A percentile compares a stretch with the other conserved stretches of the same genome.
These are phyloP conservation scores for Acacia acuminata DNA, from an alignment of 306 rosid species.

Conservation along the genomic window DNA sequence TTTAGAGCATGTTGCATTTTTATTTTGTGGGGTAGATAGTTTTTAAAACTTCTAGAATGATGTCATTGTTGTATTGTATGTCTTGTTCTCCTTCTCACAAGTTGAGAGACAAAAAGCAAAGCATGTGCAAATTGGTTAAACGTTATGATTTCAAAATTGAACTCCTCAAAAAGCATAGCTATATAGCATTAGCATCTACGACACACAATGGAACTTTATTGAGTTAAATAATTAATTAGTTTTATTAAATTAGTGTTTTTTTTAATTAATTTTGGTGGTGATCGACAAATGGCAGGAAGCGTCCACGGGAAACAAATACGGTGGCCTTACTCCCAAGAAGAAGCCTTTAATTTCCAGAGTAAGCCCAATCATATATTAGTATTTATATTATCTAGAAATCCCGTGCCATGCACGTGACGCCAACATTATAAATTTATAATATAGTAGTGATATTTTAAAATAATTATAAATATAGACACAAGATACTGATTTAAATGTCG, in stretches of 20 bases:
- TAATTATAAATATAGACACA: neutral
- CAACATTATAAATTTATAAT: neutral
- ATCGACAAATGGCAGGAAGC: conserved; percentile 37
- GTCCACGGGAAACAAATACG: conserved; percentile 63
- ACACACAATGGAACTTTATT: neutral
- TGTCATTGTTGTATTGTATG: neutral
- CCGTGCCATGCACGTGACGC: neutral
- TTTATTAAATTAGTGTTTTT: neutral
- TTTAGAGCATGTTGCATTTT: too few relatives aligned
- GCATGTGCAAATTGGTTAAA: neutral
- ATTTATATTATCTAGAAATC: neutral
- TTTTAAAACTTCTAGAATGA: neutral
- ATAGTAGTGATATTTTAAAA: neutral
- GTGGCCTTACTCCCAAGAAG: conserved; percentile 83
- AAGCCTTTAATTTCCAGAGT: conserved; percentile 95
- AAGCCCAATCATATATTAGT: neutral
- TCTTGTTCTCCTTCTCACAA: neutral
- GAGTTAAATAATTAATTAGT: neutral
- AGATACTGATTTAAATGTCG: neutral
- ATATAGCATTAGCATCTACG: neutral
- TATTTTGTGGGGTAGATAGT: too few relatives aligned
- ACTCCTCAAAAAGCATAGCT: neutral
- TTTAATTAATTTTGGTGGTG: neutral
- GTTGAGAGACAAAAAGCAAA: neutral
- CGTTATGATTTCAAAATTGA: neutral